Base-by-base conservation (phyloP, 2,329 filamentous ascomycete genomes). In the Fusarium haematococcum region DNA sequence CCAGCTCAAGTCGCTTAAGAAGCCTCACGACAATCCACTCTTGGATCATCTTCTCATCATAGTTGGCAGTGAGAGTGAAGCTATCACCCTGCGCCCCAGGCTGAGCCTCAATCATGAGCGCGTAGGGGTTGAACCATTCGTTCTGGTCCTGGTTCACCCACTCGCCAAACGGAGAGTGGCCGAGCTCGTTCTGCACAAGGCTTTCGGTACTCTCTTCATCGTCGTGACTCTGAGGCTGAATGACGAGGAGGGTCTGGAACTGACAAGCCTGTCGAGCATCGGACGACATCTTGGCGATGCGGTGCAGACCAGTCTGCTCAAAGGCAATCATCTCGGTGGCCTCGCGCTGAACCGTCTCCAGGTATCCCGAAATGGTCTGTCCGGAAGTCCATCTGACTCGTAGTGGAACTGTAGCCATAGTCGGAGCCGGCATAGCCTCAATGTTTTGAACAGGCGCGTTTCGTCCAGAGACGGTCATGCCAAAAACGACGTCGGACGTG, bases 381-480 rank as follows among this genome's bases (percentile, higher is more conserved):
- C 16, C 57, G 0, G 57, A n/a, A 10, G 35, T 20, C 57, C 39
- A 45, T 5, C n/a, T 32, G 13, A 67, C 11, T 1, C 65, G 58
- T 1, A 63, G 32, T 2, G 65, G 65, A 6, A 63, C 13, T 1
- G 65, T 67, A 10, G 65, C 65, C 32, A 68, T 43, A 4, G 60
- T 68, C 2, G 65, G 65, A 10, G 30, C 60, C 2, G 71, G 20
- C 18, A 80, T 74, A 1, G 18, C n/a, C 4, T 81, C 75, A 20
- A 78, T 71, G 4, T 67, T 75, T 0, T 58, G 23, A 1, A 81
- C 59, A 3, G 76, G 60, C 3, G 73, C 74, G 8, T 72, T 74
- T 45, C 85, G 81, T 7, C 86, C 85, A 1, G 84, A 84, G 1
- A 86, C 75, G 0, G 84, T 85, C 62, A 82, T 80, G 0, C 85